Conservation (phyloP, 139 green algal species). For the Pleodorina starrii region DNA sequence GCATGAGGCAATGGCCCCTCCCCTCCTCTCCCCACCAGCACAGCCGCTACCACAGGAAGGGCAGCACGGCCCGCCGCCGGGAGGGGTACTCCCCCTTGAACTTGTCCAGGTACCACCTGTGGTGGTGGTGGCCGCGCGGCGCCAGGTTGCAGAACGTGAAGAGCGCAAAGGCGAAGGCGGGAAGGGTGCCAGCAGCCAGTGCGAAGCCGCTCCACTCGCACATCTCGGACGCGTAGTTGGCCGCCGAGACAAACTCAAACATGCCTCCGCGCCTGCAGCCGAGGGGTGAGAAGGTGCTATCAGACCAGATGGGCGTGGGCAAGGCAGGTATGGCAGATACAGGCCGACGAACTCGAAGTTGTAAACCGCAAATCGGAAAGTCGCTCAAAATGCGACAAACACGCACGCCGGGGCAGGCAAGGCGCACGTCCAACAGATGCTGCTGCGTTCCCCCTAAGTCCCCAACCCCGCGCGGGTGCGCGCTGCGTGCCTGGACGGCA, state of each 20-base stretch:
- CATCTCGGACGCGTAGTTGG: constrained; percentile 85
- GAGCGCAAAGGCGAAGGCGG: constrained; percentile 74
- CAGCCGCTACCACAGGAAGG: constrained; percentile 81
- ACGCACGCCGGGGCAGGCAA: neutral
- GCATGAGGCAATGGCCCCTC: too few relatives aligned
- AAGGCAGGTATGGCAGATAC: neutral
- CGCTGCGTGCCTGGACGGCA: too few relatives aligned
- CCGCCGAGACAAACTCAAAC: constrained; percentile 82
- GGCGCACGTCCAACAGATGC: neutral
- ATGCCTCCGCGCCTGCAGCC: constrained; percentile 64
- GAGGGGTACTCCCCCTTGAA: constrained; percentile 71
- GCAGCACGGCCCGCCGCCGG: constrained; percentile 72
- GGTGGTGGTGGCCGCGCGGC: constrained; percentile 66
- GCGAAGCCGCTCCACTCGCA: constrained; percentile 81
- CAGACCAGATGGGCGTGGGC: neutral
- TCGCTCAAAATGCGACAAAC: neutral
- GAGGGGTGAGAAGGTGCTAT: neutral
- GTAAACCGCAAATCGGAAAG: neutral
- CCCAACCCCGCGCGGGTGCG: too few relatives aligned
- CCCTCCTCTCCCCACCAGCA: too few relatives aligned
- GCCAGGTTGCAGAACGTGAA: constrained; percentile 83
- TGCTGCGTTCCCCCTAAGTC: too few relatives aligned
- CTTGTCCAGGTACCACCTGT: constrained; percentile 75
- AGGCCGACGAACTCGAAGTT: neutral
- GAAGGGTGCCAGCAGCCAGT: constrained; percentile 60